Evolutionary conservation across 768 basidiomycete genomes (phyloP), one percentile per base, ranked within the genome.

Genomic region (Dentipellis sp.): DNA sequence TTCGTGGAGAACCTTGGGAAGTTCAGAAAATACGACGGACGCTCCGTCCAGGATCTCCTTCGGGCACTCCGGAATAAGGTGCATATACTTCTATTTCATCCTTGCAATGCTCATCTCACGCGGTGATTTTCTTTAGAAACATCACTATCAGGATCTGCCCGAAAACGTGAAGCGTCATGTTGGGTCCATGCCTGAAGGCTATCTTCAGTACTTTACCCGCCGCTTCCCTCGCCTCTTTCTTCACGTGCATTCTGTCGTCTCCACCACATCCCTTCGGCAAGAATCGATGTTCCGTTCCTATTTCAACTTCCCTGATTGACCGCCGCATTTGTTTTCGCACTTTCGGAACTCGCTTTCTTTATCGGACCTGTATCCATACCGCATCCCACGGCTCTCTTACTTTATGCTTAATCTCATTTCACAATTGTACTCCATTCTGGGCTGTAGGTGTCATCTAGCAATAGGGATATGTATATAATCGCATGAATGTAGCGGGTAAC

Each of bases 111-210:
- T 35, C 16, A 14, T 12, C 14, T 50, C 37, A 22, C 17, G 35
- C 17, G n/a, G 17, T 47, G 34, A 35, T 9, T 21, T 42, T 58
- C 7, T 51, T 19, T 63, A 94, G 94, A 95, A 94, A 88, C 88
- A 97, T 60, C 94, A 97, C 66, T 97, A 95, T 66, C 95, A 97
- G 72, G 97, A 99, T 70, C 72, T 99, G 10, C 95, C 95, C 1
- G 91, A 93, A 60, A 83, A 87, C 62, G 91, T 92, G 53, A 94
- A 91, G 66, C 82, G 87, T 42, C 83, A 89, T 70, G 76, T 98
- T 10, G 94, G 95, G 4, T 77, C 88, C 11, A 86, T 98, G 78
- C 97, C 97, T 0, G 86, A 88, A 59, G 95, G 95, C 10, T 98
- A 90, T 75, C 71, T 99, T 53, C 73, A 78, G 1, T 99, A 98